Evolutionary conservation across 805 yeast species (phyloP).

Genomic region (Cyberlindnera saturnus): DNA sequence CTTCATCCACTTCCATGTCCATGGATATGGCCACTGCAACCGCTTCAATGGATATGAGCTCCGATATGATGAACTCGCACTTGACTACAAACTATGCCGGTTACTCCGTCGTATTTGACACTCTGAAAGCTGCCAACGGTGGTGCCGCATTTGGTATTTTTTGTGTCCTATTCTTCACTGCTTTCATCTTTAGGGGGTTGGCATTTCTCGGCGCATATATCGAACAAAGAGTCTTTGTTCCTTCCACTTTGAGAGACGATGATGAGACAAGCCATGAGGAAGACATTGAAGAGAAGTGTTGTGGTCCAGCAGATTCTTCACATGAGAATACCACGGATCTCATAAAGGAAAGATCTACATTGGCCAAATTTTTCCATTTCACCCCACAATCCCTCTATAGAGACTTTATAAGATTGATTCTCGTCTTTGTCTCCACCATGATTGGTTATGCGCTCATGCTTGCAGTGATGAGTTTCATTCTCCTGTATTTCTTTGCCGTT

Average conservation of each 20-base stretch:
- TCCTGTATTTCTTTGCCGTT: conserved; percentile 68
- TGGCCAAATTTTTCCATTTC: conserved; percentile 30
- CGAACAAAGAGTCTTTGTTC: conserved; percentile 51
- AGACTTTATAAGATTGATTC: conserved; percentile 48
- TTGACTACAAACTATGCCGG: conserved; percentile 43
- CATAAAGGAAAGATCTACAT: conserved; percentile 14
- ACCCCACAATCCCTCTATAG: conserved; percentile 33
- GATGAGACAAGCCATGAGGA: conserved; percentile 5
- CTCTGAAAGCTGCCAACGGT: conserved; percentile 44
- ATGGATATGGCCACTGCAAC: conserved; percentile 27
- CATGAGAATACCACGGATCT: neutral
- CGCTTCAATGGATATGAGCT: conserved; percentile 13
- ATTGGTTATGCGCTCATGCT: conserved; percentile 70
- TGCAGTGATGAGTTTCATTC: conserved; percentile 67
- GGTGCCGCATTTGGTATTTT: conserved; percentile 74
- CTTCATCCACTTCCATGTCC: conserved; percentile 2
- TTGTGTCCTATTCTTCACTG: conserved; percentile 49
- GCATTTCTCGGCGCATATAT: conserved; percentile 55
- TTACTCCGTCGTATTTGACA: conserved; percentile 60
- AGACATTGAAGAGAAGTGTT: conserved; percentile 7
- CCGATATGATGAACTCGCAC: conserved; percentile 46
- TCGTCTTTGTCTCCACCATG: conserved; percentile 59
- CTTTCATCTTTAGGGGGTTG: conserved; percentile 54
- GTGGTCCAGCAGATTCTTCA: conserved; percentile 3
- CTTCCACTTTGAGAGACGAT: conserved; percentile 2